Base-by-base conservation (phyloP, 208 protist species). In the Vickermania ingenoplastis region DNA sequence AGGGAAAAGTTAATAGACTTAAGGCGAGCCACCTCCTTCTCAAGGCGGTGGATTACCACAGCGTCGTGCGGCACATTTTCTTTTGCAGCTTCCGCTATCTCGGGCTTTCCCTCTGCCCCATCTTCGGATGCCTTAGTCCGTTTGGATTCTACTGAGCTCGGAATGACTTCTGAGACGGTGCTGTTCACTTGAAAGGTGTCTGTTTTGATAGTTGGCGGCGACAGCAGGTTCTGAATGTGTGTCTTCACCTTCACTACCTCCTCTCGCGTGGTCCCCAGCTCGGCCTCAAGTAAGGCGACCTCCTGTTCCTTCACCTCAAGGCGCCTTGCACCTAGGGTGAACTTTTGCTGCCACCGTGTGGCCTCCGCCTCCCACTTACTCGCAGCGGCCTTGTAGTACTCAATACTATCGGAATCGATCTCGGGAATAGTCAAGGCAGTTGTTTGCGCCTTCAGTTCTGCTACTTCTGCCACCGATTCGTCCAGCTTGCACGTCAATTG, bases 1-100 rank as follows among this genome's bases (percentile, higher is more conserved):
- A 95, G 75, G 23, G 75, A 75, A 22, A 95, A 58, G 63, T 92
- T 95, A 55, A 92, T 78, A 22, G 89, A 89, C 61, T 95, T 92
- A 7, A 95, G 70, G 28, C 83, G 73, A 25, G 85, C 89, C 48
- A 95, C 65, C 41, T 95, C 83, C 3, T 67, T 67, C 59, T 88
- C 83, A 1, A 81, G 60, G 1, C 68, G 67, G 14, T 48, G 57
- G 22, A 80, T 49, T 13, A 21, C 41, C 61, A 30, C 27, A 25
- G 50, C 21, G 7, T 17, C 24, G 50, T 54, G 50, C 5, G 50
- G 50, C 5, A 26, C 50, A 28, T 21, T 21, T 28, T 27, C 50
- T 45, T 7, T 17, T 7, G 36, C 11, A n/a, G 36, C 11, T 45
- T 7, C 11, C 17, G 36, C 11, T 7, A 17, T 17, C 7, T 7